These are phyloP conservation scores for Petunia axillaris DNA, from an alignment of 257 asterid species.

Conservation along the genomic window DNA sequence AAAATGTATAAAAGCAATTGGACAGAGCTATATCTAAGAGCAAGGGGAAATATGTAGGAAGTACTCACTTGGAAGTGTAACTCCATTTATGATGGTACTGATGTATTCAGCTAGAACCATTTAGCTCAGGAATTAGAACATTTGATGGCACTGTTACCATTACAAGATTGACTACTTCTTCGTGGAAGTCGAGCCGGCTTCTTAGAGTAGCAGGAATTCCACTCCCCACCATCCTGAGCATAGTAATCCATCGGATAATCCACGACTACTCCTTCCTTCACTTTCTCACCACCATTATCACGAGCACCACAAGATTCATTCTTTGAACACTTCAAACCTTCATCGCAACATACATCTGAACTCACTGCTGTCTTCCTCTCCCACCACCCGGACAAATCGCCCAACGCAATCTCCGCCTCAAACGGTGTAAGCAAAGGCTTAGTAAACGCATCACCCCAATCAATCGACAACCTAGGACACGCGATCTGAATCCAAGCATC, in stretches of 20 bases:
- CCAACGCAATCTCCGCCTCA: constrained; percentile 97
- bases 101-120: neutral
- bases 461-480: constrained; percentile 93
- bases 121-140: constrained; percentile 12
- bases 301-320: constrained; percentile 46
- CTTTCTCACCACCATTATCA: constrained; percentile 39
- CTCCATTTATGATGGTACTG: neutral
- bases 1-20: neutral
- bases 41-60: neutral
- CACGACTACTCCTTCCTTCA: constrained; percentile 37
- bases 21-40: neutral
- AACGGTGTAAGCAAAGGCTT: constrained; percentile 84
- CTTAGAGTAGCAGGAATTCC: constrained; percentile 86
- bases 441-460: constrained; percentile 95
- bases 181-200: constrained; percentile 49
- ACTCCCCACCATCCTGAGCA: constrained; percentile 94
- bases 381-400: constrained; percentile 94
- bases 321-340: constrained; percentile 35
- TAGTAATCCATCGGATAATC: constrained; percentile 98
- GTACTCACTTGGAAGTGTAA: constrained; percentile 3
- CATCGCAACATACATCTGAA: constrained; percentile 28
- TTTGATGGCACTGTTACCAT: constrained; percentile 12
- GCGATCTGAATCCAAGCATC: constrained; percentile 98
- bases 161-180: constrained; percentile 48
- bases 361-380: constrained; percentile 56